phyloP scores from a whole-genome alignment of 139 green algal species.

The Asterochloris erici region DNA sequence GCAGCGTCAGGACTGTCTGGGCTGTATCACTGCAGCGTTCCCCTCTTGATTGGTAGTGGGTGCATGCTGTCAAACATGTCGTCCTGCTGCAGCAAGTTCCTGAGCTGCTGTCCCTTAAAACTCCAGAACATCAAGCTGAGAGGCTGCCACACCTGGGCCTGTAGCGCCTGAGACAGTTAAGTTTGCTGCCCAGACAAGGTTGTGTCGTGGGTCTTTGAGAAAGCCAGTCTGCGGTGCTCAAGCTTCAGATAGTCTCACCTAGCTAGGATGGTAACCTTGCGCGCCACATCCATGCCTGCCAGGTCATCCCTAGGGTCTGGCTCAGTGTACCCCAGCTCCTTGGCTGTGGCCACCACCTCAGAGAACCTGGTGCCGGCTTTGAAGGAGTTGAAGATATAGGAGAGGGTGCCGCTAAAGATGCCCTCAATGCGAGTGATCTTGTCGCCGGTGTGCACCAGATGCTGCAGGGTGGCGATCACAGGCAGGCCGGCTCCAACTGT shows the following conservation, averaged over 20 bases:
- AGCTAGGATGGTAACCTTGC: slow-evolving; percentile 78
- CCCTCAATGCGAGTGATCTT: slow-evolving; percentile 76
- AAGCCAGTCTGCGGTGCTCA: neutral
- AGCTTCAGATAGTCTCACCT: neutral
- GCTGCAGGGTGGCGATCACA: slow-evolving; percentile 91
- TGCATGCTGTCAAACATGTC: too few species aligned
- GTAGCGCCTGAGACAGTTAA: neutral
- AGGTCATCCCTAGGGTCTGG: slow-evolving; percentile 95
- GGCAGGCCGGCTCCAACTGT: slow-evolving; percentile 94
- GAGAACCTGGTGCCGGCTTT: slow-evolving; percentile 54
- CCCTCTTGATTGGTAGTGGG: too few species aligned
- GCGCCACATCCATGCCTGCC: slow-evolving; percentile 88
- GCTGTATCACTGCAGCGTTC: too few species aligned
- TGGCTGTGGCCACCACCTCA: slow-evolving; percentile 77
- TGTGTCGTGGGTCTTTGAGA: neutral
- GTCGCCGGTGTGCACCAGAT: slow-evolving; percentile 89
- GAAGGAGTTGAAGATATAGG: slow-evolving; percentile 98
- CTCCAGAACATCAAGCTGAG: neutral
- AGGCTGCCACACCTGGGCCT: neutral
- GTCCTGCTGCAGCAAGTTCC: too few species aligned
- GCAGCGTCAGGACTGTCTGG: too few species aligned
- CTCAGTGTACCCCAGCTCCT: slow-evolving; percentile 89
- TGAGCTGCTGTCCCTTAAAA: too few species aligned
- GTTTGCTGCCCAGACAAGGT: neutral
- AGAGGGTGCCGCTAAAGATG: slow-evolving; percentile 94